phyloP scores from a whole-genome alignment of 140 eudicot genomes.

The Bidens hawaiensis region DNA sequence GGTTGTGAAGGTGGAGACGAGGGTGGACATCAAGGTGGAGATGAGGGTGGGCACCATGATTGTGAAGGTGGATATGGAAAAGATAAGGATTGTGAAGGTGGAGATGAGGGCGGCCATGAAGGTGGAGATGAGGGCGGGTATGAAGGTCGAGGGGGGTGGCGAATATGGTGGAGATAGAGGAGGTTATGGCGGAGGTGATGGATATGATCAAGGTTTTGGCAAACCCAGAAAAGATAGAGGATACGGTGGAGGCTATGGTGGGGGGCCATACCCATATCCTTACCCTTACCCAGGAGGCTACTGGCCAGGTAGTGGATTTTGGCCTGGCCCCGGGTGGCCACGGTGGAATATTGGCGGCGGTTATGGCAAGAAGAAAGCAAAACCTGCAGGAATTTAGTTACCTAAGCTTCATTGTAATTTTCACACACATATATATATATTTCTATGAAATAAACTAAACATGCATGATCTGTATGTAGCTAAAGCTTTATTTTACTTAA shows the following conservation, averaged over 20 bases:
- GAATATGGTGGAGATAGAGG: background rate
- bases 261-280: constrained; percentile 20
- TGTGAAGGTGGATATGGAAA: constrained; percentile 9
- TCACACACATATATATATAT: constrained; percentile 5
- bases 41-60: background rate
- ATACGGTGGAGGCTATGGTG: constrained; percentile 7
- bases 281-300: constrained; percentile 10
- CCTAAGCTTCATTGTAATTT: background rate
- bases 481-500: background rate
- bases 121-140: background rate
- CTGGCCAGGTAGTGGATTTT: constrained; percentile 21
- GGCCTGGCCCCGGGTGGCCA: constrained; percentile 24
- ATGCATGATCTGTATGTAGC: background rate
- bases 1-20: background rate
- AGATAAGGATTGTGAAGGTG: too few relatives aligned
- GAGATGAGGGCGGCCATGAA: background rate
- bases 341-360: background rate
- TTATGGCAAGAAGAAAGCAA: constrained; percentile 8
- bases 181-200: constrained; percentile 5
- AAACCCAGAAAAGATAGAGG: constrained; percentile 6
- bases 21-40: background rate
- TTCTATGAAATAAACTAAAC: constrained; percentile 2
- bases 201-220: constrained; percentile 4
- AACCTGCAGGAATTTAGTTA: constrained; percentile 21
- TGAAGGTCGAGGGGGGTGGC: background rate